These are phyloP conservation scores for Prunus mume DNA, from an alignment of 306 rosid genomes.

Conservation along the genomic window DNA sequence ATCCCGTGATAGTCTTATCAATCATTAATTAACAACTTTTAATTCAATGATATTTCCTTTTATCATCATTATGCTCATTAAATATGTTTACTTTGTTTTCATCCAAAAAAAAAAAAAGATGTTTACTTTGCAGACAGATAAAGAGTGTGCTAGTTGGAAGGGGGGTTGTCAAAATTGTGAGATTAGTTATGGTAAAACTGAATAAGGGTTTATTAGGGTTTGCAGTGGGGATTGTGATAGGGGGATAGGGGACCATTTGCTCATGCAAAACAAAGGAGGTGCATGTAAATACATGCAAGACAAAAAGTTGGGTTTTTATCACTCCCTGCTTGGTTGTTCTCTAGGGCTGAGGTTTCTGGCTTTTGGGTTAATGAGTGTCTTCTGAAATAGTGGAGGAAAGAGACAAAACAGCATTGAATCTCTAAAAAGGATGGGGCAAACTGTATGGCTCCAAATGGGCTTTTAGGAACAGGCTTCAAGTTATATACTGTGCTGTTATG, in stretches of 20 bases:
- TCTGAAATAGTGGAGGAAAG: constrained; percentile 19
- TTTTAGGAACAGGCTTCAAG: not conserved
- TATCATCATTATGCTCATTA: not conserved
- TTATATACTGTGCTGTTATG: not conserved
- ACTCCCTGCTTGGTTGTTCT: constrained; percentile 18
- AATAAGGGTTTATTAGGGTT: constrained; percentile 11
- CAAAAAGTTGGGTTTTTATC: constrained; percentile 38
- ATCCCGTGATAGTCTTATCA: not conserved
- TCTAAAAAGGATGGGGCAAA: not conserved
- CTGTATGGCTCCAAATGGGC: not conserved
- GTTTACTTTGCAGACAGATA: not conserved
- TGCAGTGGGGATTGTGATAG: not conserved
- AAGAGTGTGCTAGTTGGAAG: constrained; percentile 31
- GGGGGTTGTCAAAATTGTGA: constrained; percentile 15
- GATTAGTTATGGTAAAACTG: constrained; percentile 7
- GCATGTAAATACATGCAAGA: constrained; percentile 51
- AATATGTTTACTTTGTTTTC: not conserved
- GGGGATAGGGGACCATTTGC: constrained; percentile 37
- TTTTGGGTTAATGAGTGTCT: constrained; percentile 7
- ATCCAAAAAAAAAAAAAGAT: not conserved
- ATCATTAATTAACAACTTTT: not conserved
- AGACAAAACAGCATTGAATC: not conserved
- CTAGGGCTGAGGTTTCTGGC: constrained; percentile 3
- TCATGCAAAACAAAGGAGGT: constrained; percentile 36
- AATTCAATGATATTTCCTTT: not conserved